These are phyloP conservation scores for Xylariaceae sp. DNA, from an alignment of 2,329 filamentous ascomycete genomes.

Conservation along the genomic window DNA sequence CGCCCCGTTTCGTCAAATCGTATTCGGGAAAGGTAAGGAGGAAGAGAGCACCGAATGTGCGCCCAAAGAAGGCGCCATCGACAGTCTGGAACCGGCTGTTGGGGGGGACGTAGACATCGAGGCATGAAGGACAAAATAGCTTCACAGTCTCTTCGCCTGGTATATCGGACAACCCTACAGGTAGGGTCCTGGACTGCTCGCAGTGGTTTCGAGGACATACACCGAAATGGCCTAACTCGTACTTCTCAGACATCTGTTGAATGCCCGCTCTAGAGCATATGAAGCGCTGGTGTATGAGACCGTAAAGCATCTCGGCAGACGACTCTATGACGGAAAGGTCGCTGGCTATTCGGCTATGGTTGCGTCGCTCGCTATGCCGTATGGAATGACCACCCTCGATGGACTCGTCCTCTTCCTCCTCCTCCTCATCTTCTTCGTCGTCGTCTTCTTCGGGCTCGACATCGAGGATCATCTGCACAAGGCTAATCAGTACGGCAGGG, in stretches of 20 bases:
- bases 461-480: constrained; percentile 81
- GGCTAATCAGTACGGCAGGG: constrained; percentile 13
- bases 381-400: constrained; percentile 53
- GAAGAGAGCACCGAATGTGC: constrained; percentile 94
- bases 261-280: constrained; percentile 96
- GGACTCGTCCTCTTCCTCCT: constrained; percentile 68
- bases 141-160: constrained; percentile 97
- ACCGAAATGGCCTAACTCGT: constrained; percentile 94
- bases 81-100: constrained; percentile 97
- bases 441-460: constrained; percentile 90
- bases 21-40: constrained; percentile 98
- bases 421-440: constrained; percentile 71
- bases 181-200: constrained; percentile 82
- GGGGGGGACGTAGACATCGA: constrained; percentile 95
- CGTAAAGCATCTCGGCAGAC: constrained; percentile 96
- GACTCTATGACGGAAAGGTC: constrained; percentile 95
- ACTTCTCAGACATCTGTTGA: constrained; percentile 99
- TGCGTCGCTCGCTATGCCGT: constrained; percentile 62
- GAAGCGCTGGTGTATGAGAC: constrained; percentile 96
- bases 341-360: constrained; percentile 79
- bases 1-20: constrained; percentile 71
- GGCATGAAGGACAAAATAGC: constrained; percentile 92
- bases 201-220: constrained; percentile 93
- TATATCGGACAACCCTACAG: constrained; percentile 89
- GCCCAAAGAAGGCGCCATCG: constrained; percentile 96